Conservation (phyloP, 2,329 filamentous ascomycete species). For the Diaporthe longicolla region DNA sequence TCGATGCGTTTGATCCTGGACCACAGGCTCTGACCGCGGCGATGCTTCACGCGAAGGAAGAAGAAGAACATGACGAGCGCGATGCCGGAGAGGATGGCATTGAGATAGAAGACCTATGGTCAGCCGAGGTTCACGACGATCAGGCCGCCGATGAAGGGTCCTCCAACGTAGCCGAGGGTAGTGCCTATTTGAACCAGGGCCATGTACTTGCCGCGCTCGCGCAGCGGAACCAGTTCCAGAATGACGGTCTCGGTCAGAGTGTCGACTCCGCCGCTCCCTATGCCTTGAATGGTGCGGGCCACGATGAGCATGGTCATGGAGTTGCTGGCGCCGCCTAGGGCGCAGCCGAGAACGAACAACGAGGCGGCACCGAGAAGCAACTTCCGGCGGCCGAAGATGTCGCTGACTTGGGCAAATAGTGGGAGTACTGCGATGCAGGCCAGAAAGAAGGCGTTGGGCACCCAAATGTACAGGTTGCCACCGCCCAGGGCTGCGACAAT, state of each 20-base stretch:
- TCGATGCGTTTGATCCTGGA: constrained; percentile 40
- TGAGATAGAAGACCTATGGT: neutral
- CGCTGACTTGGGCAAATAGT: neutral
- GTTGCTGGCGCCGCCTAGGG: constrained; percentile 34
- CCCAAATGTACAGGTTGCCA: constrained; percentile 9
- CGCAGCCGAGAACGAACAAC: constrained; percentile 61
- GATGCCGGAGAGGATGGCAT: neutral
- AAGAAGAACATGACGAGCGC: constrained; percentile 8
- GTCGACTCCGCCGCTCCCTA: constrained; percentile 20
- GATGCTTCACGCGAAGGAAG: neutral
- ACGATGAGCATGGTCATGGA: constrained; percentile 55
- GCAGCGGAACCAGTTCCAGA: constrained; percentile 46
- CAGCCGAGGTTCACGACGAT: constrained; percentile 1
- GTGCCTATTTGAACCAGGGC: neutral
- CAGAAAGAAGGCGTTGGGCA: constrained; percentile 12
- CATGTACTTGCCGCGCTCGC: constrained; percentile 56
- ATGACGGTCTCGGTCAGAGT: constrained; percentile 10
- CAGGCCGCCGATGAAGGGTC: neutral
- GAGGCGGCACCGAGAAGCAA: constrained; percentile 43
- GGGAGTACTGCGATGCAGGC: neutral
- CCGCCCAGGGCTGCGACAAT: neutral
- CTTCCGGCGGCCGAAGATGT: constrained; percentile 14
- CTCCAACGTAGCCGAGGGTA: neutral
- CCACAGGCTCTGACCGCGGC: constrained; percentile 1
- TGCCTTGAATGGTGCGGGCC: constrained; percentile 56